Conservation (phyloP, 257 asterid species). For the Apocynum venetum region DNA sequence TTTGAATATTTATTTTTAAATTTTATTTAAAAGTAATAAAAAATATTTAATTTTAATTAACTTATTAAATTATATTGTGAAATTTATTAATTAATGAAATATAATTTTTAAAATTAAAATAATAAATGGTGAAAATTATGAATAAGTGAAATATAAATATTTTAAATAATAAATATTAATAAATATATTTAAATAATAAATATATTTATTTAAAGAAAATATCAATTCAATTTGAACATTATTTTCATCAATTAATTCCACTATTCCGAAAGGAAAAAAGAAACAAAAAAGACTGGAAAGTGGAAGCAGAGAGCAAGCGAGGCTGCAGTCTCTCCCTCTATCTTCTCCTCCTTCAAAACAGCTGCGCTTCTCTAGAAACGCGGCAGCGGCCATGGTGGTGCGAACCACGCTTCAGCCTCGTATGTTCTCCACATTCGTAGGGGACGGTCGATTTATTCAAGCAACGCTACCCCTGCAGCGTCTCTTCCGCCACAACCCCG, state of each 20-base stretch:
- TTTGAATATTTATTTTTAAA: no score
- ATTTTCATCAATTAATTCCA: background rate
- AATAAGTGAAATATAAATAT: no score
- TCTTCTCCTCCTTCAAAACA: background rate
- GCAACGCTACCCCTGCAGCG: slow-evolving; percentile 40
- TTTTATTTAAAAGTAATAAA: no score
- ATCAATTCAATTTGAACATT: no score
- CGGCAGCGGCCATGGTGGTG: slow-evolving; percentile 23
- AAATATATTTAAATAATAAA: no score
- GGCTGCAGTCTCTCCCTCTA: background rate
- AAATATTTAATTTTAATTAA: no score
- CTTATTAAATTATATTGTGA: no score
- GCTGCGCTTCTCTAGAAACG: background rate
- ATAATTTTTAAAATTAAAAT: no score
- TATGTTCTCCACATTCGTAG: slow-evolving; percentile 52
- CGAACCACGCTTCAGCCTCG: slow-evolving; percentile 59
- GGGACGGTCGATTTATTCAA: slow-evolving; percentile 52
- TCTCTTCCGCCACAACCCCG: slow-evolving; percentile 46
- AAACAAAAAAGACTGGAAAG: background rate
- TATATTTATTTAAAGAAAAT: no score
- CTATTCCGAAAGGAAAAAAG: background rate
- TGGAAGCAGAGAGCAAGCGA: background rate
- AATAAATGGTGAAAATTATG: no score
- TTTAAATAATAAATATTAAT: no score
- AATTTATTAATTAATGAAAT: no score